phyloP scores from a whole-genome alignment of 805 yeast genomes.

The Metschnikowia borealis region DNA sequence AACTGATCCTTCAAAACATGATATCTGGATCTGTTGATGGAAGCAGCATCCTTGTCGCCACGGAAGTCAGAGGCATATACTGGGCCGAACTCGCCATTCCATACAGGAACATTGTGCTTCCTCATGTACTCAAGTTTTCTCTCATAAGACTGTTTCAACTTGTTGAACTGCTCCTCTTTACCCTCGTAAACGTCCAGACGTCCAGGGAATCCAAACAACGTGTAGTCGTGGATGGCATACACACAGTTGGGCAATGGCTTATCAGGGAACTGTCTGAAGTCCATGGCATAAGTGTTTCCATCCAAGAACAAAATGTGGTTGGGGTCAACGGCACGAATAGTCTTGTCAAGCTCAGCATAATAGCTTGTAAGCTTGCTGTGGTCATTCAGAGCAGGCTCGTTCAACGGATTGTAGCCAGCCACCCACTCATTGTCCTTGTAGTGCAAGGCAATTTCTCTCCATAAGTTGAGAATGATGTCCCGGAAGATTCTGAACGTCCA shows the following conservation, averaged over 20 bases:
- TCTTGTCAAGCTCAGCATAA: conserved; percentile 36
- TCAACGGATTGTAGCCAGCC: conserved; percentile 53
- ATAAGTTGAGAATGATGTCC: conserved; percentile 42
- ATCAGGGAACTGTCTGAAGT: conserved; percentile 45
- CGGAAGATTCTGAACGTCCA: conserved; percentile 50
- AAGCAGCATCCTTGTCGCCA: conserved; percentile 37
- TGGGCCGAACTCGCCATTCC: conserved; percentile 55
- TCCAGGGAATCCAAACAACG: conserved; percentile 43
- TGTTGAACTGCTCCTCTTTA: conserved; percentile 30
- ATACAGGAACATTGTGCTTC: conserved; percentile 42
- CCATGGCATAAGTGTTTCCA: conserved; percentile 50
- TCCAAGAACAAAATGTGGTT: conserved; percentile 48
- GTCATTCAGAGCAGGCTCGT: conserved; percentile 48
- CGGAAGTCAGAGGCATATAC: conserved; percentile 43
- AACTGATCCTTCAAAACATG: conserved; percentile 44
- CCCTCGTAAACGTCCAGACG: conserved; percentile 33
- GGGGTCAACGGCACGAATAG: conserved; percentile 42
- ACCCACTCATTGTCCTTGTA: conserved; percentile 46
- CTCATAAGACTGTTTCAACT: conserved; percentile 36
- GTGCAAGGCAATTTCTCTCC: conserved; percentile 43
- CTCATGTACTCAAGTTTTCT: conserved; percentile 43
- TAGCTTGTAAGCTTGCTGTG: conserved; percentile 39
- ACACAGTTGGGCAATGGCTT: conserved; percentile 40
- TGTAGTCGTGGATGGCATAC: conserved; percentile 49
- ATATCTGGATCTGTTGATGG: conserved; percentile 38